These are phyloP conservation scores for Drechmeria coniospora DNA, from an alignment of 2,329 filamentous ascomycete species.

Conservation along the genomic window DNA sequence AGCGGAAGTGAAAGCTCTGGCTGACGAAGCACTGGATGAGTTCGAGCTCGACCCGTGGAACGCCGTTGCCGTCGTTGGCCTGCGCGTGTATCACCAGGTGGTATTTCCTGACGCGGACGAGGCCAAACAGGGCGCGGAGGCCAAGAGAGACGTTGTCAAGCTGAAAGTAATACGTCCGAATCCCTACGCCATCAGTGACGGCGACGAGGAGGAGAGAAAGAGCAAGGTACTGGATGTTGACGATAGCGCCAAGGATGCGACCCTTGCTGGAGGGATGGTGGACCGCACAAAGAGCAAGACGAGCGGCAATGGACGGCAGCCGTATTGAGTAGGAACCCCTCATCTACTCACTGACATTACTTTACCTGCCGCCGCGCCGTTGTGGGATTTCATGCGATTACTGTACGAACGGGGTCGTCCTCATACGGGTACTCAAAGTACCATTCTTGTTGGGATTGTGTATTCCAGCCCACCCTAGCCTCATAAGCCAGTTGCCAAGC, in stretches of 20 bases:
- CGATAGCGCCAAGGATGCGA: conserved; percentile 29
- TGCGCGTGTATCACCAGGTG: conserved; percentile 44
- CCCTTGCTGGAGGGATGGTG: conserved; percentile 16
- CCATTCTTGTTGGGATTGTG: too few relatives aligned
- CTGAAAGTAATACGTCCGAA: conserved; percentile 24
- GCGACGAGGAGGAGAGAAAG: conserved; percentile 10
- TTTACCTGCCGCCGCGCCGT: too few relatives aligned
- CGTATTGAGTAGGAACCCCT: too few relatives aligned
- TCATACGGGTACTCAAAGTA: too few relatives aligned
- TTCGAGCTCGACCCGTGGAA: conserved; percentile 46
- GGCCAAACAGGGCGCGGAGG: conserved; percentile 9
- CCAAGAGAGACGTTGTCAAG: conserved; percentile 19
- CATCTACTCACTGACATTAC: too few relatives aligned
- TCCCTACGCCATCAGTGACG: conserved; percentile 13
- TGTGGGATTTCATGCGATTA: too few relatives aligned
- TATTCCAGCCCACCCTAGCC: too few relatives aligned
- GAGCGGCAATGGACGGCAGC: conserved; percentile 8
- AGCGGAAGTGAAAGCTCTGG: too few relatives aligned
- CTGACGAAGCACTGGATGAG: conserved; percentile 33
- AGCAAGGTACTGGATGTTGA: conserved; percentile 26
- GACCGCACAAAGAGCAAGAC: conserved; percentile 21
- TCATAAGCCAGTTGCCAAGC: too few relatives aligned
- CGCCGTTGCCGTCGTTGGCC: conserved; percentile 43
- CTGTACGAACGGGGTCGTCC: too few relatives aligned
- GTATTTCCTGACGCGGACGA: conserved; percentile 3